Evolutionary conservation across 306 rosid species (phyloP), one percentile per base, ranked within the genome.

Genomic region (Malus sieversii): DNA sequence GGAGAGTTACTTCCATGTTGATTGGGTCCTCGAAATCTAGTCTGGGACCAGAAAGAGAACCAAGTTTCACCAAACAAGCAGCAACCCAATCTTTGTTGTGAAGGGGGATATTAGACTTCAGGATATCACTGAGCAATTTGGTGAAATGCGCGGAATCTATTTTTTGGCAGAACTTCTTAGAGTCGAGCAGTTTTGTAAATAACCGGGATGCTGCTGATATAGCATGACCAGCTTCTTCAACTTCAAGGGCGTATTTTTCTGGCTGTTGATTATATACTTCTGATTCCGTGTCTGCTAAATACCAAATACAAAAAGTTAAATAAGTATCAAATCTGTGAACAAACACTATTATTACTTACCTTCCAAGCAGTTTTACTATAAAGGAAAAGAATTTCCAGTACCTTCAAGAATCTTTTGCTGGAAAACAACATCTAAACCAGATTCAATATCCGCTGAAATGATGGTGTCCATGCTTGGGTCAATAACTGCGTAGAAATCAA

Each of bases 171-270:
- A 94, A 86, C 80, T 77, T 71, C 80, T 81, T 73, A 62, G 74
- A 83, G 64, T 88, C 90, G 0, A 94, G 90, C 61, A 94, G 86
- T 79, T 83, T 90, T 30, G 93, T 87, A 66, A 94, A 62, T 44
- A 91, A 78, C n/a, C 90, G 87, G 78, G 97, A 86, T 68, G 90
- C 94, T 42, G 97, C 93, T 32, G 98, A 91, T 76, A 94, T 88
- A 53, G 90, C 98, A 68, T 86, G 91, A 53, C 98, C 90, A 11
- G 94, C 97, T 88, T 93, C 97, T 85, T 91, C 96, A 16, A 91
- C 64, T 88, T 90, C 90, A 25, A 93, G 72, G 66, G 81, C 83
- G 72, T 88, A 83, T 75, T 84, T 85, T 65, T 78, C 91, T 33
- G 90, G 90, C 76, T 82, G 85, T 72, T 77, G 86, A 85, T 72